phyloP scores from a whole-genome alignment of 164 flowering plant species.

The Vitis labrusca region DNA sequence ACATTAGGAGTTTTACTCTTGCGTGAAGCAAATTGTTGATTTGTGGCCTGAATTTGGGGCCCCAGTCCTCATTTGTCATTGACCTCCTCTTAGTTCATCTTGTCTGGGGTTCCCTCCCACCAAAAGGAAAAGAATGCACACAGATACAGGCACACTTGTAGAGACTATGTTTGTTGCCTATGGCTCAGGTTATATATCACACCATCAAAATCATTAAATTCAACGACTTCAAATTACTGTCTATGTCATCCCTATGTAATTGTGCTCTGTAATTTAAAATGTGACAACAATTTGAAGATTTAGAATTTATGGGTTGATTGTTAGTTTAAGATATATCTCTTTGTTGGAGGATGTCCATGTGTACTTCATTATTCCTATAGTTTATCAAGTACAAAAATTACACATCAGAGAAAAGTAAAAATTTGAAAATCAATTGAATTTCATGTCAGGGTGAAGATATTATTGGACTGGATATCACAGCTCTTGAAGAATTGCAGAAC shows the following conservation, averaged over 20 bases:
- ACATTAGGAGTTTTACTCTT: background rate
- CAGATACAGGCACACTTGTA: no score
- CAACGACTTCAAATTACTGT: no score
- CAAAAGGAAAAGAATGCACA: no score
- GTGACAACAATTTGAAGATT: no score
- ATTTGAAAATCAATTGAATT: background rate
- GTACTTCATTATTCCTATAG: background rate
- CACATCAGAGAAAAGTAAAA: background rate
- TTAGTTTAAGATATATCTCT: background rate
- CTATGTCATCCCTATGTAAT: no score
- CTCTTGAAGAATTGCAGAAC: slow-evolving; percentile 63
- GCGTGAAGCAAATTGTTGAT: background rate
- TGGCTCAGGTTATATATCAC: background rate
- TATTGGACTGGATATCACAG: slow-evolving; percentile 34
- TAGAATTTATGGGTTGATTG: no score
- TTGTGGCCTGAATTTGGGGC: background rate
- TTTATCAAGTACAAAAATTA: background rate
- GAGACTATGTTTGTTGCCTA: no score
- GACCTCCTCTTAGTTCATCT: background rate
- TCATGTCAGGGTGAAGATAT: slow-evolving; percentile 52
- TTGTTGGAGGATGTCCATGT: background rate
- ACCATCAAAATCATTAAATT: background rate
- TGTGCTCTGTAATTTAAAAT: no score
- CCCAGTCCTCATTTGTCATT: background rate
- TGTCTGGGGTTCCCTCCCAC: no score